phyloP scores from a whole-genome alignment of 2,329 filamentous ascomycete species.

The Cercospora nicotianae region DNA sequence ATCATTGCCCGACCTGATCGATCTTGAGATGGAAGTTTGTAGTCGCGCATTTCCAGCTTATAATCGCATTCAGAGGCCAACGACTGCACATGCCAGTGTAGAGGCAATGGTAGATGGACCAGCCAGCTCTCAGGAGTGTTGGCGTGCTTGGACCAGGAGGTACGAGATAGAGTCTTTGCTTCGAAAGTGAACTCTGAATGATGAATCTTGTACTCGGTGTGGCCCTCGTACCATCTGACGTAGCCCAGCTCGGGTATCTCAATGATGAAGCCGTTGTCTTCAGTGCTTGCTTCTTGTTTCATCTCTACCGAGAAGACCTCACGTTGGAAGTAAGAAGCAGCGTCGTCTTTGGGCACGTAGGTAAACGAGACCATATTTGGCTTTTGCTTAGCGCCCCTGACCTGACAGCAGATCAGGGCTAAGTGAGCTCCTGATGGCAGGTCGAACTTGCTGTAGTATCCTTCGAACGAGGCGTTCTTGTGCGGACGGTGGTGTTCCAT shows the following conservation, averaged over 20 bases:
- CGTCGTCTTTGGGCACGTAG: conserved; percentile 45
- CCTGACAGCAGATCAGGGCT: conserved; percentile 49
- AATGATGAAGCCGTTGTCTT: conserved; percentile 44
- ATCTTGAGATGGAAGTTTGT: conserved; percentile 32
- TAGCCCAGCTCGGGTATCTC: conserved; percentile 44
- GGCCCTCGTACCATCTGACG: conserved; percentile 41
- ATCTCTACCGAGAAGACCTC: conserved; percentile 48
- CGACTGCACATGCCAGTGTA: conserved; percentile 55
- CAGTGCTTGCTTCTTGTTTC: conserved; percentile 35
- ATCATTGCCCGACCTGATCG: conserved; percentile 41
- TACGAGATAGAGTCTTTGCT: conserved; percentile 43
- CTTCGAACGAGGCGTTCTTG: conserved; percentile 47
- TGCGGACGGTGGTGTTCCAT: conserved; percentile 50
- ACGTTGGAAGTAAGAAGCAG: conserved; percentile 41
- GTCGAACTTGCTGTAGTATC: conserved; percentile 54
- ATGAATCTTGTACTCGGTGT: conserved; percentile 40
- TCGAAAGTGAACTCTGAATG: conserved; percentile 43
- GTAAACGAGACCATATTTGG: conserved; percentile 53
- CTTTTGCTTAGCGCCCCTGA: conserved; percentile 43
- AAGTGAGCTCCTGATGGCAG: conserved; percentile 50
- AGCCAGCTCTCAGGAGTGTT: conserved; percentile 50
- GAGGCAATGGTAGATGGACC: conserved; percentile 48
- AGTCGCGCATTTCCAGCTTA: conserved; percentile 41
- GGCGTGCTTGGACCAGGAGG: conserved; percentile 41
- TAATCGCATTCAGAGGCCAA: conserved; percentile 45